Evolutionary conservation across 192 early-diverging fungal genomes (phyloP), one percentile per base, ranked within the genome.

Genomic region (Coemansia sp.): DNA sequence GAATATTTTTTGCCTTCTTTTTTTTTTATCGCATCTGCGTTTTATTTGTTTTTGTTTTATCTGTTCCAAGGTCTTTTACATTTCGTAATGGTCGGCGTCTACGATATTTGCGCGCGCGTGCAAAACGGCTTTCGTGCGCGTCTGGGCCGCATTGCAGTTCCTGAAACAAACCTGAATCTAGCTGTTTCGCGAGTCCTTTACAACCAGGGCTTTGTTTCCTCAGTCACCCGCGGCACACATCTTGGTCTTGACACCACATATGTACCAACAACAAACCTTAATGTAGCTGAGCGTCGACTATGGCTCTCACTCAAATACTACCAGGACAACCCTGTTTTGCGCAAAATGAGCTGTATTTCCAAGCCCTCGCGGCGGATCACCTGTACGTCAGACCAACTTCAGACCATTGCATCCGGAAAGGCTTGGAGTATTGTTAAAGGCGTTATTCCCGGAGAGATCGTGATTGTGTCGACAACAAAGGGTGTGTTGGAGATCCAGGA

Each of bases 231-330:
- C 23, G 96, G 96, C 40, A 91, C 93, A 60, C 86, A 89, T 65
- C 54, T 86, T 33, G 88, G 88, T 15, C 94, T 94, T 20, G 93
- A 95, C 63, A 75, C 66, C 11, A 67, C 67, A 15, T 90, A 81
- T 67, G 88, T 90, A 5, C 86, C 90, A 22, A 89, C 91, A 42
- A 93, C 92, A 5, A 88, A 91, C 41, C 86, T 88, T 65, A 94
- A 94, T 63, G 75, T 95, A 33, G 90, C 95, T 8, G 87, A 87
- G 25, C 89, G 93, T 32, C 86, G 92, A 20, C 73, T 99, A 34
- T 99, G 96, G 96, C 86, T 99, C 36, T 86, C 91, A 53, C 87
- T 99, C 57, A 99, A 99, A 83, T 99, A 96, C 88, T 83, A 87
- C 69, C 85, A 93, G 56, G 87, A 92, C 60, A 61, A 81, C 49